Conservation (phyloP, 768 basidiomycete genomes). For the Phylloporus sp. region DNA sequence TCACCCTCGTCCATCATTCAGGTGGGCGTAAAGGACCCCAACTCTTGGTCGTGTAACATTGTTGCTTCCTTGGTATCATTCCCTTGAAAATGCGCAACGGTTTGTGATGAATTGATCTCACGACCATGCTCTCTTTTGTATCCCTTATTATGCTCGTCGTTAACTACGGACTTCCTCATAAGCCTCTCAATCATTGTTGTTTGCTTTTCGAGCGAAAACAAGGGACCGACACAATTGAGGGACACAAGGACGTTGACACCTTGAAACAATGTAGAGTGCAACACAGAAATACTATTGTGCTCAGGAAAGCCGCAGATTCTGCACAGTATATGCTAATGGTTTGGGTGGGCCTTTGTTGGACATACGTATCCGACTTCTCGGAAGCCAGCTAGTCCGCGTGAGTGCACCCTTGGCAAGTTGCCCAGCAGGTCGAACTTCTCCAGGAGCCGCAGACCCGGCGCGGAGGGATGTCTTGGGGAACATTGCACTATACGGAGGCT, state of each 20-base stretch:
- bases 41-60: conserved; percentile 29
- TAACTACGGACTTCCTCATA: conserved; percentile 5
- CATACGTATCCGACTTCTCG: conserved; percentile 18
- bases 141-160: conserved; percentile 14
- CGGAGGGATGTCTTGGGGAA: conserved; percentile 26
- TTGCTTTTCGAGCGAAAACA: conserved; percentile 1
- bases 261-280: not conserved
- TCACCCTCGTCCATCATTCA: conserved; percentile 12
- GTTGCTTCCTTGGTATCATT: conserved; percentile 19
- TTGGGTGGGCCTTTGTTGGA: conserved; percentile 3
- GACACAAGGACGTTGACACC: not conserved
- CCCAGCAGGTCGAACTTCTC: conserved; percentile 54
- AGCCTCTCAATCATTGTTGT: conserved; percentile 6
- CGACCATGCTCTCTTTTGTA: conserved; percentile 9
- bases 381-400: conserved; percentile 29
- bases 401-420: conserved; percentile 53
- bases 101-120: conserved; percentile 8
- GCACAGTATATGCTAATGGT: conserved; percentile 17
- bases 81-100: conserved; percentile 5
- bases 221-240: conserved; percentile 12
- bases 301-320: conserved; percentile 21
- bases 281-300: not conserved
- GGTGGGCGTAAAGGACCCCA: conserved; percentile 9
- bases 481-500: conserved; percentile 15
- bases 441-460: conserved; percentile 57